Percentiles rank a stretch among this genome's conserved stretches.
phyloP scores from a whole-genome alignment of 176 grass and related monocot species.

The Themeda triandra region DNA sequence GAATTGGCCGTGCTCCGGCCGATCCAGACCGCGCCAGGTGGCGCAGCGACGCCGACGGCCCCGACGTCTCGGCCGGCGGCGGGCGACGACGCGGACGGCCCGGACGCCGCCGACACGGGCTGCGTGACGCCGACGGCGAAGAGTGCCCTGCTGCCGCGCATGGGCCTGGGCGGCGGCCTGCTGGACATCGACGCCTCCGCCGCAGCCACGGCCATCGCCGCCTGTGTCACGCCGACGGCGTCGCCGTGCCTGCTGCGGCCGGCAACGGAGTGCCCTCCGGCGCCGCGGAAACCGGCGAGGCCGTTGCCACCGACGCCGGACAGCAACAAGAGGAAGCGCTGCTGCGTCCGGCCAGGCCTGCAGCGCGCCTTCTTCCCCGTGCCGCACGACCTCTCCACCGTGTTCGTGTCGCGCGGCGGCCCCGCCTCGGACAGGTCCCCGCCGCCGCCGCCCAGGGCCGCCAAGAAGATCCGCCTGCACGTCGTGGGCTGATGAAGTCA shows the following conservation, averaged over 20 bases:
- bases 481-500: not conserved
- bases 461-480: constrained; percentile 63
- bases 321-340: constrained; percentile 46
- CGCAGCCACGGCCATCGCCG: not conserved
- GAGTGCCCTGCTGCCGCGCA: not conserved
- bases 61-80: not conserved
- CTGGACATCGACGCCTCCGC: not conserved
- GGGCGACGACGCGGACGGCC: not conserved
- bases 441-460: not conserved
- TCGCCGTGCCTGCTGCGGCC: constrained; percentile 24
- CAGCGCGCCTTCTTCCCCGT: constrained; percentile 49
- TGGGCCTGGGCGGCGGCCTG: not conserved
- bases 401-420: constrained; percentile 44
- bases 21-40: constrained; percentile 21
- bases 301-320: not conserved
- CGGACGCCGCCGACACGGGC: constrained; percentile 7
- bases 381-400: constrained; percentile 46
- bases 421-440: not conserved
- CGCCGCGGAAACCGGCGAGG: constrained; percentile 52
- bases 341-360: not conserved
- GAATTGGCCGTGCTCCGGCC: constrained; percentile 54
- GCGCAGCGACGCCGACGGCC: not conserved
- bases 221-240: constrained; percentile 62
- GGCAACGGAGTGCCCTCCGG: constrained; percentile 48
- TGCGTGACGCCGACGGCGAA: constrained; percentile 42